Percentiles rank a stretch among this genome's conserved stretches.
phyloP scores from a whole-genome alignment of 73 alveolate species.

The Paramecium bursaria region DNA sequence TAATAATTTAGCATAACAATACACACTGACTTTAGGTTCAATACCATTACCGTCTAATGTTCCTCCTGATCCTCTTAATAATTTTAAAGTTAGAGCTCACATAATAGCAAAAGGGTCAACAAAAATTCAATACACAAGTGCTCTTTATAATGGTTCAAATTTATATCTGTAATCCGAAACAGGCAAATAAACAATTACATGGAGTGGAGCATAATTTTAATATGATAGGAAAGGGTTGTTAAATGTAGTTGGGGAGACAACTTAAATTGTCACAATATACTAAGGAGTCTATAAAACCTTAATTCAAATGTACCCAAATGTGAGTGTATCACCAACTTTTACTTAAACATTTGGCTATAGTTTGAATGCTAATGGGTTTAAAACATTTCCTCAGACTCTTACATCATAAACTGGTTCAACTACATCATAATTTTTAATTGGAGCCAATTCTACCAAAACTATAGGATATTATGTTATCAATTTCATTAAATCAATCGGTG shows the following conservation, averaged over 20 bases:
- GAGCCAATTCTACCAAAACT: slow-evolving; percentile 1
- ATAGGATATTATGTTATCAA: slow-evolving; percentile 7
- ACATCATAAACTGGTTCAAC: slow-evolving; percentile 23
- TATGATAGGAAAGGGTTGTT: slow-evolving; percentile 34
- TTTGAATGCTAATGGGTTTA: background rate
- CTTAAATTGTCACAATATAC: background rate
- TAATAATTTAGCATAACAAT: slow-evolving; percentile 4
- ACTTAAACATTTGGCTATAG: slow-evolving; percentile 28
- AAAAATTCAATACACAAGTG: slow-evolving; percentile 16
- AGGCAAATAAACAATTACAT: slow-evolving; percentile 1
- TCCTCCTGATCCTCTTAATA: slow-evolving; percentile 22
- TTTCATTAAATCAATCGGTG: slow-evolving; percentile 40
- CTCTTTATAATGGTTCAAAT: background rate
- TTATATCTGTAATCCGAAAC: background rate
- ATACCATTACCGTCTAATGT: slow-evolving; percentile 16
- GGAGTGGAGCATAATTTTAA: slow-evolving; percentile 4
- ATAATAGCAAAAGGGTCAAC: background rate
- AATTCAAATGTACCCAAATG: background rate
- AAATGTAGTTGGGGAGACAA: background rate
- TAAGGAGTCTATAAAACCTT: slow-evolving; percentile 20
- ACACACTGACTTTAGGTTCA: background rate
- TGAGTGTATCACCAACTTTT: background rate
- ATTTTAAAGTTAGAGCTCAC: background rate
- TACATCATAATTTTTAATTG: background rate
- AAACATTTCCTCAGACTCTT: slow-evolving; percentile 13